Percentiles rank a stretch among this genome's conserved stretches.
These are phyloP conservation scores for Pseudozyma sp. DNA, from an alignment of 1,284 basidiomycete species.

Conservation along the genomic window DNA sequence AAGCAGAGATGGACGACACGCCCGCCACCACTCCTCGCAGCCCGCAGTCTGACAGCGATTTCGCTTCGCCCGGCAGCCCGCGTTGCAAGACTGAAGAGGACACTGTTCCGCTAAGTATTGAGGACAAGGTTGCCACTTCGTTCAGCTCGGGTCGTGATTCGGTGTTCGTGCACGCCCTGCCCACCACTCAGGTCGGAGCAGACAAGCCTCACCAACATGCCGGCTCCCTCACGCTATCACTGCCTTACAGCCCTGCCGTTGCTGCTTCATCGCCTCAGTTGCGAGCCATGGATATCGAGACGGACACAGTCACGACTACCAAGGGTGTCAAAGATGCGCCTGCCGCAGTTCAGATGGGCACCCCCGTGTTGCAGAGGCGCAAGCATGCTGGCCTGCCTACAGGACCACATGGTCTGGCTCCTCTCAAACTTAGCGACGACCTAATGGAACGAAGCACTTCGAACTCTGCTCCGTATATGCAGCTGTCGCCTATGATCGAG, in stretches of 20 bases:
- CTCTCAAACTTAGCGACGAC: conserved; percentile 39
- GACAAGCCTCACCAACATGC: conserved; percentile 53
- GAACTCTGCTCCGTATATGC: conserved; percentile 36
- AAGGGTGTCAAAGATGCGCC: conserved; percentile 7
- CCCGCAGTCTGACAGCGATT: conserved; percentile 47
- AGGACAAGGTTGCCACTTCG: conserved; percentile 10
- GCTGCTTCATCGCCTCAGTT: conserved; percentile 33
- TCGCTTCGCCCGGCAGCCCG: conserved; percentile 40
- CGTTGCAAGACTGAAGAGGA: conserved; percentile 32
- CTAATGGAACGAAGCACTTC: conserved; percentile 35
- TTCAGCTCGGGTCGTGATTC: conserved; percentile 35
- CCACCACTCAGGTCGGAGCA: conserved; percentile 46
- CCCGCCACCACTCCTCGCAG: conserved; percentile 57
- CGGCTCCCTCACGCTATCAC: conserved; percentile 54
- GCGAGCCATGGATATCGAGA: conserved; percentile 28
- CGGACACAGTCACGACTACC: conserved; percentile 1
- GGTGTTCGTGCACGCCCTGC: conserved; percentile 61
- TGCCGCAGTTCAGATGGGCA: conserved; percentile 20
- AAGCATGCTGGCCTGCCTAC: conserved; percentile 33
- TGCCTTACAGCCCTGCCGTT: conserved; percentile 49
- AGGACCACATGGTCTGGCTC: conserved; percentile 27
- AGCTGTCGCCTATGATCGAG: conserved; percentile 51
- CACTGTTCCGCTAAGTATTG: background rate
- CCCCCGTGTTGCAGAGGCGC: conserved; percentile 43
- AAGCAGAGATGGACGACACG: conserved; percentile 46